Evolutionary conservation across 352 stramenopile genomes (phyloP), one percentile per base, ranked within the genome.

Genomic region (Phytophthora ramorum): DNA sequence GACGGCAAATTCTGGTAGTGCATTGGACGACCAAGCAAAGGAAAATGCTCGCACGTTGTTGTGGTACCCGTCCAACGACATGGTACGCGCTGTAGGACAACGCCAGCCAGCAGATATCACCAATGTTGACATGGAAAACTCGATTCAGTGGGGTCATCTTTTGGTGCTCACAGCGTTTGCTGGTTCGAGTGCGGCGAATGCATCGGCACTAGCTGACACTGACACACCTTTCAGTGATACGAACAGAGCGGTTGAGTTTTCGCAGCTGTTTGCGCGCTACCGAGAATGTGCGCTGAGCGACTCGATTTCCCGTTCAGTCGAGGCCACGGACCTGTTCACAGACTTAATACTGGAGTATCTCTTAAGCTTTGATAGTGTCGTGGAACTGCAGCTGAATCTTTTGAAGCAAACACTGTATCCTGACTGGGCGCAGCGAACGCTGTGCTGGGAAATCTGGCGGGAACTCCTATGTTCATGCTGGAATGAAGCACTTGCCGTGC

Each of bases 381-480:
- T 68, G 14, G 53, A 74, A 28, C 50, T 91, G 26, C 75, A 91
- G 53, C 45, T 90, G 0, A 74, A 74, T 4, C 56, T 91, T 13
- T 5, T 89, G 12, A 77, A 90, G 40, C 79, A 90, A 47, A 81
- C 77, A 8, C 48, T 87, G 26, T 78, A 85, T 65, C 77, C 79
- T 0, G 55, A 79, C 35, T 70, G 73, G 37, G 61, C 52, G 5
- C 79, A 85, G 34, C 78, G 73, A 16, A 66, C 66, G 1, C 10
- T 91, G 34, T 58, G 85, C 48, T 89, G 73, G 75, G 73, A 80
- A 22, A 45, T 88, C 3, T 91, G 83, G 83, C 73, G 73, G 22
- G 80, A 91, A 61, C 51, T 89, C 7, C 22, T 91, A 50, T 90
- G 78, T 52, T 83, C 70, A 40, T 72, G 73, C 41, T 90, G 72